Conservation (phyloP, 495 filamentous ascomycete species). For the Annulohypoxylon bovei region DNA sequence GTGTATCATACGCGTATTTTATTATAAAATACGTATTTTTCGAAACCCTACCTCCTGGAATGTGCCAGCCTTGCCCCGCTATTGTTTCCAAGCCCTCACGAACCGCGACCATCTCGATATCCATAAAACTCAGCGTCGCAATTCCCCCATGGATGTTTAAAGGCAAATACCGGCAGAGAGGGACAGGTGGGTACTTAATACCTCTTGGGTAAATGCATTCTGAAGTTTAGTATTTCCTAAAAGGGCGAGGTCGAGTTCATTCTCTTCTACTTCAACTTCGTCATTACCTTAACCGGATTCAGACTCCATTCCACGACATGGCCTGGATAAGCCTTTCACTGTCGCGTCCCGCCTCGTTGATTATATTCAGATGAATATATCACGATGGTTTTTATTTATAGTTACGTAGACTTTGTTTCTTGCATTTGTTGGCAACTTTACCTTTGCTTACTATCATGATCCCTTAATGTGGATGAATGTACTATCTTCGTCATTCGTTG, state of each 20-base stretch:
- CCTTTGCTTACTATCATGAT: conserved; percentile 3
- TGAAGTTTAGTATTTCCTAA: too few relatives aligned
- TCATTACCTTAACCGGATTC: conserved; percentile 18
- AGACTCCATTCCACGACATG: conserved; percentile 44
- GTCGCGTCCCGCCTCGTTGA: conserved; percentile 39
- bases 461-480: conserved; percentile 5
- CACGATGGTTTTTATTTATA: conserved; percentile 14
- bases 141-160: conserved; percentile 9
- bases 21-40: too few relatives aligned
- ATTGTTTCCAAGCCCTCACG: background rate
- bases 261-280: conserved; percentile 18
- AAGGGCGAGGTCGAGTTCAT: conserved; percentile 17
- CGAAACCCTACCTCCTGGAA: conserved; percentile 36
- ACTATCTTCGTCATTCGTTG: conserved; percentile 7
- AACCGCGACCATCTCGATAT: conserved; percentile 3
- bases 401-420: conserved; percentile 28
- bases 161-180: conserved; percentile 7
- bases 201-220: conserved; percentile 1
- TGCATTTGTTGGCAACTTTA: conserved; percentile 14
- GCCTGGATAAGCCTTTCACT: conserved; percentile 31
- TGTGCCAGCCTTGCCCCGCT: conserved; percentile 22
- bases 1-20: too few relatives aligned
- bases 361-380: conserved; percentile 27
- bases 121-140: conserved; percentile 31
- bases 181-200: conserved; percentile 3